Evolutionary conservation across 2,329 filamentous ascomycete genomes (phyloP).

Genomic region (Knoxdaviesia proteae): DNA sequence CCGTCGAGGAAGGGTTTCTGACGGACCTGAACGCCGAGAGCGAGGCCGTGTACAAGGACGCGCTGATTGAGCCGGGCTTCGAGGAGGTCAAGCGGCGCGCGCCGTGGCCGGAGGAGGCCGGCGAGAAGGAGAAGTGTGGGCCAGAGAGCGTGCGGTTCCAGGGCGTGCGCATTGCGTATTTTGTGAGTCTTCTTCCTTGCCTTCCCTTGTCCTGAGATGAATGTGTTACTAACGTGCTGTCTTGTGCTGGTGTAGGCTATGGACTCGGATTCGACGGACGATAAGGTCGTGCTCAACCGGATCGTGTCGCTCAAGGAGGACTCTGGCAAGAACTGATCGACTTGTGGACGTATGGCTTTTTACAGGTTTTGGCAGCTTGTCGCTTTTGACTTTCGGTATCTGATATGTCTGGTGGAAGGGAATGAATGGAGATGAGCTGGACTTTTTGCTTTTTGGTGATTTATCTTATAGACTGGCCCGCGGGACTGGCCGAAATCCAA

Average conservation of each 20-base stretch:
- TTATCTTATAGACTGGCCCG: no score
- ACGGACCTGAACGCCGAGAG: constrained; percentile 70
- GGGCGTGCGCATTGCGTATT: constrained; percentile 74
- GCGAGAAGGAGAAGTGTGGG: constrained; percentile 40
- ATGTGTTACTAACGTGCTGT: not conserved
- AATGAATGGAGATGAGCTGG: no score
- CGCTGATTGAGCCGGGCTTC: constrained; percentile 67
- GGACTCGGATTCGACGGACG: constrained; percentile 58
- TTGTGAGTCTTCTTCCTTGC: constrained; percentile 23
- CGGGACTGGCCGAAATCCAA: no score
- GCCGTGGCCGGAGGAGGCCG: constrained; percentile 64
- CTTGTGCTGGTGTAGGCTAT: constrained; percentile 25
- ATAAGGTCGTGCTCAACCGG: constrained; percentile 72
- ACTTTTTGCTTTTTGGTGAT: no score
- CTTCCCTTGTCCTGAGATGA: not conserved
- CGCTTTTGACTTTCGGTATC: no score
- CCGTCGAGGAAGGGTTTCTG: constrained; percentile 60
- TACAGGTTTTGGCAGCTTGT: no score
- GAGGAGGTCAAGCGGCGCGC: constrained; percentile 52
- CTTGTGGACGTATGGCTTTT: not conserved
- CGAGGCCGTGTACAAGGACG: constrained; percentile 57
- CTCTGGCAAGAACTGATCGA: constrained; percentile 32
- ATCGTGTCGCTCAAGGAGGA: constrained; percentile 89
- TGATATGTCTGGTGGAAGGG: no score
- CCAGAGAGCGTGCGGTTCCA: constrained; percentile 74